Conservation (phyloP, 2,329 filamentous ascomycete genomes). For the Alternaria postmessia region DNA sequence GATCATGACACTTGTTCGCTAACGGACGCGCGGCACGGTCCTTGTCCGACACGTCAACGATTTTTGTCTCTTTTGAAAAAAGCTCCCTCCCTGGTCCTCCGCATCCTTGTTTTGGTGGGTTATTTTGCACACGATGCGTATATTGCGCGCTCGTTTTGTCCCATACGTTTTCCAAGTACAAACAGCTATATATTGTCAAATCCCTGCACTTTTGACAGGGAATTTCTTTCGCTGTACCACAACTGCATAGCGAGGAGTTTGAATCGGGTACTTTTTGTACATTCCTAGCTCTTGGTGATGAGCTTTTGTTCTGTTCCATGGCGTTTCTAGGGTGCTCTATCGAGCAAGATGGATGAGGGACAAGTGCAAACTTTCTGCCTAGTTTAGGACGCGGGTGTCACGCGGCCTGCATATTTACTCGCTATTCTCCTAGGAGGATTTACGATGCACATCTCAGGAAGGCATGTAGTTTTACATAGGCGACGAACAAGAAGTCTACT, state of each 20-base stretch:
- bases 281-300: conserved; percentile 30
- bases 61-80: conserved; percentile 7
- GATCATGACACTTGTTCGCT: conserved; percentile 26
- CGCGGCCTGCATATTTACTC: neutral
- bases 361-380: neutral
- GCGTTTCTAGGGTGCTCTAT: conserved; percentile 5
- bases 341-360: neutral
- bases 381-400: neutral
- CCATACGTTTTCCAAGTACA: conserved; percentile 3
- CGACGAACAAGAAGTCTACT: neutral
- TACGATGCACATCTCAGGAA: neutral
- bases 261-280: conserved; percentile 20
- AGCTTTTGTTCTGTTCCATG: conserved; percentile 16
- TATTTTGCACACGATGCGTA: conserved; percentile 15
- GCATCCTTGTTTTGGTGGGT: neutral
- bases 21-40: conserved; percentile 24
- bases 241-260: conserved; percentile 48
- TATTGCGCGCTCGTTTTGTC: conserved; percentile 3
- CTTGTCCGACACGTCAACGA: conserved; percentile 16
- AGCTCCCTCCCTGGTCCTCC: neutral
- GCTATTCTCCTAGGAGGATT: neutral
- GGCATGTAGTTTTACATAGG: conserved; percentile 1
- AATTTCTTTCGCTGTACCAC: conserved; percentile 26
- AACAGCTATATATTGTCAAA: conserved; percentile 1
- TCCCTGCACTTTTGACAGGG: conserved; percentile 7